Conservation (phyloP, 768 basidiomycete genomes). For the Auricularia sp. region DNA sequence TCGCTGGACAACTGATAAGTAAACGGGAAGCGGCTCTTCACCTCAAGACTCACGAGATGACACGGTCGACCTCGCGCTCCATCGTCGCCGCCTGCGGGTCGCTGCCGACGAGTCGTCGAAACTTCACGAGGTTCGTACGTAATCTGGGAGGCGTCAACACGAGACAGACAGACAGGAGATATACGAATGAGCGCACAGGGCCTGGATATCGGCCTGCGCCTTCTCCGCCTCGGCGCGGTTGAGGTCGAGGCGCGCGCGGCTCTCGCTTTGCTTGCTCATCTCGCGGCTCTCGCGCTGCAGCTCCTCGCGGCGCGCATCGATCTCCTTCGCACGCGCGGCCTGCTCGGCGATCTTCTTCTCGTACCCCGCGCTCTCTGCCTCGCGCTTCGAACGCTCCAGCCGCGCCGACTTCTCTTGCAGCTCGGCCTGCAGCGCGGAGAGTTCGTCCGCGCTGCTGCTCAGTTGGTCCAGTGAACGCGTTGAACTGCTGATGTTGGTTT, state of each 20-base stretch:
- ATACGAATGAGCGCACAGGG: slow-evolving; percentile 37
- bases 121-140: slow-evolving; percentile 47
- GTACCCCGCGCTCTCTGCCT: slow-evolving; percentile 50
- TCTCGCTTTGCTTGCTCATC: slow-evolving; percentile 69
- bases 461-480: slow-evolving; percentile 50
- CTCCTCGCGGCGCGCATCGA: slow-evolving; percentile 61
- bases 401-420: slow-evolving; percentile 59
- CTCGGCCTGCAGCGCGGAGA: slow-evolving; percentile 45
- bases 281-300: slow-evolving; percentile 61
- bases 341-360: slow-evolving; percentile 54
- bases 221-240: slow-evolving; percentile 57
- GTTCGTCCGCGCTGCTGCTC: slow-evolving; percentile 41
- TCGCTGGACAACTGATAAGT: slow-evolving; percentile 33
- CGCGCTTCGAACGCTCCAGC: slow-evolving; percentile 46
- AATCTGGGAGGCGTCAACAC: slow-evolving; percentile 36
- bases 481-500: slow-evolving; percentile 34
- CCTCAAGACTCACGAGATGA: slow-evolving; percentile 12
- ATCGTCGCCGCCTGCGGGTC: slow-evolving; percentile 54
- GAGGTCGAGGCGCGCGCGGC: slow-evolving; percentile 67
- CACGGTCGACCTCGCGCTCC: slow-evolving; percentile 59
- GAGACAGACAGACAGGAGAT: slow-evolving; percentile 5
- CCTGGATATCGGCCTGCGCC: slow-evolving; percentile 56
- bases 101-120: slow-evolving; percentile 51
- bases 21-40: neutral
- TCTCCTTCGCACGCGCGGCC: slow-evolving; percentile 36